Evolutionary conservation across 2,329 filamentous ascomycete genomes (phyloP).

Genomic region (Cordyceps cateniannulata): DNA sequence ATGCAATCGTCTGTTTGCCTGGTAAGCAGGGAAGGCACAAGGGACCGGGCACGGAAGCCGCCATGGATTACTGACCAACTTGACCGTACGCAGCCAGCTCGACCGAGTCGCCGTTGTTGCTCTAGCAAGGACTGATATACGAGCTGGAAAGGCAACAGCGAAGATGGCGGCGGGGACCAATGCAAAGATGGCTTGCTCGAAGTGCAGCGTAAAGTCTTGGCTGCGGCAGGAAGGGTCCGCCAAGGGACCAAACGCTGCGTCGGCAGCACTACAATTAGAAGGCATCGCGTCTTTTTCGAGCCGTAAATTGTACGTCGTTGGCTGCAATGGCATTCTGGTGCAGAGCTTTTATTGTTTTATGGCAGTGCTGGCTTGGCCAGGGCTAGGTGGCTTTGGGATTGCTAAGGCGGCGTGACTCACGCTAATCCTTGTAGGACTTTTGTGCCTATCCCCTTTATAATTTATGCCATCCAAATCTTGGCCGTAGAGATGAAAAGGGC

Average conservation of each 20-base stretch:
- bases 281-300: background rate
- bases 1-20: background rate
- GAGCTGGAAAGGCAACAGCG: background rate
- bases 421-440: background rate
- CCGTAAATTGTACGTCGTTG: background rate
- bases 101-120: background rate
- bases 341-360: background rate
- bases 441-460: no score
- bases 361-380: no score
- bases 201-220: slow-evolving; percentile 8
- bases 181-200: slow-evolving; percentile 8
- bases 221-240: background rate
- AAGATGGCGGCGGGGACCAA: slow-evolving; percentile 6
- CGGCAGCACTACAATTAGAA: background rate
- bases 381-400: background rate
- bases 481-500: no score
- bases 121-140: background rate
- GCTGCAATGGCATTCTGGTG: background rate
- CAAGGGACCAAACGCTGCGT: slow-evolving; percentile 4
- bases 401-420: background rate
- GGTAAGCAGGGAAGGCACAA: background rate
- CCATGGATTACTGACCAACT: background rate
- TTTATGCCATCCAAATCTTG: no score
- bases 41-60: background rate
- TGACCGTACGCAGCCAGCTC: background rate